Evolutionary conservation across 805 yeast species (phyloP).

Genomic region (Lipomyces orientalis): DNA sequence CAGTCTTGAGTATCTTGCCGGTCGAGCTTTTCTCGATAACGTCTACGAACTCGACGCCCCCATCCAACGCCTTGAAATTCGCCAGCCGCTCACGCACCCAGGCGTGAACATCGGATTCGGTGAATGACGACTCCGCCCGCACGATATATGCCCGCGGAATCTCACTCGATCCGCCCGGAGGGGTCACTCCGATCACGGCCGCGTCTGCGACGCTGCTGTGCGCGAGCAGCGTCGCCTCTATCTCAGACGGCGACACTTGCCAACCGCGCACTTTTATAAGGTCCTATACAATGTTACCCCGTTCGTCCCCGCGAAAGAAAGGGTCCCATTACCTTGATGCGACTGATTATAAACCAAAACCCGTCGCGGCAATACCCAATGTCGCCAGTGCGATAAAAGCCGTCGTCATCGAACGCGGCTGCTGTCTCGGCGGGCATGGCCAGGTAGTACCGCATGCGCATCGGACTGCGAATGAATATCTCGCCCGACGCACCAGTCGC

Average conservation of each 20-base stretch:
- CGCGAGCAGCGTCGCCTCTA: slow-evolving; percentile 3
- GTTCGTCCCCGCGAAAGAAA: not conserved
- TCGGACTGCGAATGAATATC: not conserved
- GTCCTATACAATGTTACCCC: not conserved
- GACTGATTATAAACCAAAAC: not conserved
- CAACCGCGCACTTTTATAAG: not conserved
- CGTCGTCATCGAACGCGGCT: not conserved
- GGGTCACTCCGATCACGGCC: not conserved
- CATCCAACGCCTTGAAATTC: not conserved
- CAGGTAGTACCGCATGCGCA: not conserved
- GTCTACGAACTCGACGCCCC: not conserved
- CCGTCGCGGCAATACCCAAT: slow-evolving; percentile 1
- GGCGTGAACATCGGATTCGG: not conserved
- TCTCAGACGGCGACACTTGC: not conserved
- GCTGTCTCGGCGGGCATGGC: not conserved
- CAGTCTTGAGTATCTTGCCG: slow-evolving; percentile 1
- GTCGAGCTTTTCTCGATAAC: not conserved
- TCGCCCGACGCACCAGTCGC: not conserved
- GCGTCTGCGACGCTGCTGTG: not conserved
- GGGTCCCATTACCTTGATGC: not conserved
- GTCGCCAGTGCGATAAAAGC: not conserved
- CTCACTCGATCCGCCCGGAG: not conserved
- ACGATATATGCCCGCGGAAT: not conserved
- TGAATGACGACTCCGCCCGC: not conserved
- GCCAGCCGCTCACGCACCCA: slow-evolving; percentile 1